Conservation (phyloP, 2,329 filamentous ascomycete genomes). For the Cercospora sp. region DNA sequence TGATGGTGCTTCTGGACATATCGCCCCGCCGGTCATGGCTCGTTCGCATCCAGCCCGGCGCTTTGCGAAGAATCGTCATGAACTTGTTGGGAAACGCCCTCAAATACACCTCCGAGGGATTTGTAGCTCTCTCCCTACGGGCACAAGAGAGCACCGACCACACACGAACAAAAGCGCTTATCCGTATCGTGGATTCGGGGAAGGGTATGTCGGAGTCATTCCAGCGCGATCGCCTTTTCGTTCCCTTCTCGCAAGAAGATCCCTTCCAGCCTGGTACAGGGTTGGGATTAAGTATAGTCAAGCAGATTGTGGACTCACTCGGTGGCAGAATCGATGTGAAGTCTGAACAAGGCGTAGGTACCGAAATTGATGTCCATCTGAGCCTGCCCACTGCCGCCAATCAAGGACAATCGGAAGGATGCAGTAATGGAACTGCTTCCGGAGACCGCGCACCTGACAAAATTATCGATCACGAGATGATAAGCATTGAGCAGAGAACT, state of each 20-base stretch:
- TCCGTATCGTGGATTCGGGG: conserved; percentile 35
- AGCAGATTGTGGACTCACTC: conserved; percentile 58
- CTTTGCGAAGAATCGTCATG: conserved; percentile 48
- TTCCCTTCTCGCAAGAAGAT: conserved; percentile 40
- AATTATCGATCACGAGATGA: conserved; percentile 22
- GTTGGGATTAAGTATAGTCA: conserved; percentile 41
- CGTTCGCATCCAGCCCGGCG: conserved; percentile 49
- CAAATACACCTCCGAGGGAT: conserved; percentile 49
- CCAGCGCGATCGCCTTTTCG: conserved; percentile 35
- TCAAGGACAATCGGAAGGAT: background rate
- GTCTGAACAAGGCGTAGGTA: conserved; percentile 45
- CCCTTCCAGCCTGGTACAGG: conserved; percentile 38
- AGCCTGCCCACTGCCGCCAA: conserved; percentile 20
- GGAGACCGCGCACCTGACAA: background rate
- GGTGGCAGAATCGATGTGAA: conserved; percentile 59
- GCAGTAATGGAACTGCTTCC: background rate
- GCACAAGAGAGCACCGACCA: conserved; percentile 29
- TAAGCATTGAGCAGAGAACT: conserved; percentile 16
- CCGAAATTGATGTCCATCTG: conserved; percentile 29
- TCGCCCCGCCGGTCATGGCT: conserved; percentile 43
- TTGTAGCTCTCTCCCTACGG: conserved; percentile 43
- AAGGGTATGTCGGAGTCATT: conserved; percentile 39
- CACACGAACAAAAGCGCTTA: conserved; percentile 25
- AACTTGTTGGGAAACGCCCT: conserved; percentile 52
- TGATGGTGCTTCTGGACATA: conserved; percentile 50